A percentile compares a stretch with the other conserved stretches of the same genome.
These are phyloP conservation scores for Neofusicoccum parvum DNA, from an alignment of 2,329 filamentous ascomycete genomes.

Conservation along the genomic window DNA sequence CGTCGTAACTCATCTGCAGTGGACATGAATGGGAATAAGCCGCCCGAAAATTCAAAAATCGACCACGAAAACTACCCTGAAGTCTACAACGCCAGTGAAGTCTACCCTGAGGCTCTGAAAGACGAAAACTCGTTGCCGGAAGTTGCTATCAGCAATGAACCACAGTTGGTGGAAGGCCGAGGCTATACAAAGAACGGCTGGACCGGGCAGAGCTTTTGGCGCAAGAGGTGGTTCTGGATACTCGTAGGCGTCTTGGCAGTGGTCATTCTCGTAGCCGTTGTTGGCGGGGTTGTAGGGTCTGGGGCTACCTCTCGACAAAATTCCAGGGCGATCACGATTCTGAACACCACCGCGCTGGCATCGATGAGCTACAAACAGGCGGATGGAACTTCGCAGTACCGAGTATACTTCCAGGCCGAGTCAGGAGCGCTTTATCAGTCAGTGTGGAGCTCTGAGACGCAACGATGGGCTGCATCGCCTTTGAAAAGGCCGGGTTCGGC, in stretches of 20 bases:
- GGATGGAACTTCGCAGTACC: constrained; percentile 1
- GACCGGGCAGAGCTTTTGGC: background rate
- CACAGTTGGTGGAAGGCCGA: background rate
- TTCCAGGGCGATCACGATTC: background rate
- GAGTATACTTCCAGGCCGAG: background rate
- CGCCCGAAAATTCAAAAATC: too few species aligned
- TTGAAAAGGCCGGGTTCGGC: background rate
- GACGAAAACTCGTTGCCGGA: background rate
- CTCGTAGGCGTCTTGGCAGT: background rate
- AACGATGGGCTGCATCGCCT: background rate
- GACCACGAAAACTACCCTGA: background rate
- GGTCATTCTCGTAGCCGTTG: background rate
- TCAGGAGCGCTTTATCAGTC: background rate
- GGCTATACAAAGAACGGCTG: background rate
- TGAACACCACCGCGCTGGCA: constrained; percentile 1
- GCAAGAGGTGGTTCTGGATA: background rate
- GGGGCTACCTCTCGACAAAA: background rate
- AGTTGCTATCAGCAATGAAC: background rate
- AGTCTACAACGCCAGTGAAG: background rate
- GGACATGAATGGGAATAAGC: too few species aligned
- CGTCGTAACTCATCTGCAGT: too few species aligned
- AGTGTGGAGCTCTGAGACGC: constrained; percentile 1
- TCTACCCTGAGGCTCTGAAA: background rate
- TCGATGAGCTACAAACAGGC: constrained; percentile 12
- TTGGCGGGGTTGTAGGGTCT: background rate